Conservation (phyloP, 768 basidiomycete species). For the Myochromella boudieri region DNA sequence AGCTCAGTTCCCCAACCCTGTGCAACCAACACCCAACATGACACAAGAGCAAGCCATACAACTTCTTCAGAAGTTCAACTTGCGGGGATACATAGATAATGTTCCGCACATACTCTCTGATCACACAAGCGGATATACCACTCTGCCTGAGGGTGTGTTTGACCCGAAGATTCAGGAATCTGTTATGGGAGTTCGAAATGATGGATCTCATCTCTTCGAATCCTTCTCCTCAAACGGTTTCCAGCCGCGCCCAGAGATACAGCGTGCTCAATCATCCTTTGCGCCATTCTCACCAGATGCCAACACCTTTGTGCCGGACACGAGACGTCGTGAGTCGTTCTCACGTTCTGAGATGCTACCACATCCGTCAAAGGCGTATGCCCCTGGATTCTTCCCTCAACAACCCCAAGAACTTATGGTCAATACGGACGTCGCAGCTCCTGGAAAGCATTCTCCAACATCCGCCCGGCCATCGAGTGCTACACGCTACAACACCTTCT, state of each 20-base stretch:
- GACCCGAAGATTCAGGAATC: conserved; percentile 21
- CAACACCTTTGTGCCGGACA: conserved; percentile 41
- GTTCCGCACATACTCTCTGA: conserved; percentile 13
- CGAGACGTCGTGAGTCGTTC: conserved; percentile 34
- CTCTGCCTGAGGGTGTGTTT: conserved; percentile 4
- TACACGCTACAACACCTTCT: conserved; percentile 45
- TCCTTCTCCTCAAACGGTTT: conserved; percentile 20
- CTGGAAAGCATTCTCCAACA: conserved; percentile 42
- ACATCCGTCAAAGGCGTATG: conserved; percentile 49
- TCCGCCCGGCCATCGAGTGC: conserved; percentile 43
- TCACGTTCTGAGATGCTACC: conserved; percentile 42
- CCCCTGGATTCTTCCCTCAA: conserved; percentile 48
- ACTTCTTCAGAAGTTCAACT: conserved; percentile 56
- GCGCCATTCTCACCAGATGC: conserved; percentile 84
- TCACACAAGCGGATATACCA: conserved; percentile 9
- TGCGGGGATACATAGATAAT: conserved; percentile 36
- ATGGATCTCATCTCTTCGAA: conserved; percentile 17
- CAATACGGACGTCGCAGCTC: conserved; percentile 15
- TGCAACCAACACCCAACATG: conserved; percentile 32
- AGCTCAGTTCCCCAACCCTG: conserved; percentile 27
- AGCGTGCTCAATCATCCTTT: conserved; percentile 46
- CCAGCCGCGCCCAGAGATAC: conserved; percentile 31
- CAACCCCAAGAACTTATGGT: conserved; percentile 39
- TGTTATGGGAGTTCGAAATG: conserved; percentile 17
- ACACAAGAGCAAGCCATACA: conserved; percentile 65